Percentiles rank a stretch among this genome's conserved stretches.
Evolutionary conservation across 805 yeast genomes (phyloP).

Genomic region (Nakazawaea ambrosiae): DNA sequence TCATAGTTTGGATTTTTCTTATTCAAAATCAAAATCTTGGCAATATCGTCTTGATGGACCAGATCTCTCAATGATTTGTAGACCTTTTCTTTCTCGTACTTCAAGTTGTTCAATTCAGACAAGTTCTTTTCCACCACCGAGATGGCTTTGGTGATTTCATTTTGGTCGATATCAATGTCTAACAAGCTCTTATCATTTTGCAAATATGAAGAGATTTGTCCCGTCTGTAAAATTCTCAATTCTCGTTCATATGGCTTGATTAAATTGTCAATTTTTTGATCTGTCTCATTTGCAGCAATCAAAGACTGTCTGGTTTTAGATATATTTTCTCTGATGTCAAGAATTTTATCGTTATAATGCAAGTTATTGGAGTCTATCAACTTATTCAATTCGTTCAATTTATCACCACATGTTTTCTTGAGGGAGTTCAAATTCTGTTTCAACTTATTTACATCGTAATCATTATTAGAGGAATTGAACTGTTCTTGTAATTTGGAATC

Average conservation of each 20-base stretch:
- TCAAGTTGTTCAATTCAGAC: conserved; percentile 54
- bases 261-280: conserved; percentile 42
- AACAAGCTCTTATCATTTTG: conserved; percentile 35
- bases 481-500: conserved; percentile 6
- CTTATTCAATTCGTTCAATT: conserved; percentile 4
- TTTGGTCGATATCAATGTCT: conserved; percentile 53
- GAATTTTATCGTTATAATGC: conserved; percentile 5
- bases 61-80: conserved; percentile 59
- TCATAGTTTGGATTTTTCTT: conserved; percentile 35
- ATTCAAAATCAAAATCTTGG: conserved; percentile 64
- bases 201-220: conserved; percentile 26
- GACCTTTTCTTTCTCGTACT: conserved; percentile 55
- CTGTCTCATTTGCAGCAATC: conserved; percentile 55
- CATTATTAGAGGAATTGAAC: conserved; percentile 16
- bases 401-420: conserved; percentile 5
- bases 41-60: conserved; percentile 79
- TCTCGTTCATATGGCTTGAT: conserved; percentile 36
- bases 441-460: conserved; percentile 11
- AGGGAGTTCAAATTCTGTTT: background rate
- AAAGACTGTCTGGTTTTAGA: conserved; percentile 52
- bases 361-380: conserved; percentile 4
- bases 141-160: conserved; percentile 27
- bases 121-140: conserved; percentile 43
- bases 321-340: conserved; percentile 41
- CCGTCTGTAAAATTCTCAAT: conserved; percentile 36